Conservation (phyloP, 257 asterid genomes). For the Solanum habrochaites region DNA sequence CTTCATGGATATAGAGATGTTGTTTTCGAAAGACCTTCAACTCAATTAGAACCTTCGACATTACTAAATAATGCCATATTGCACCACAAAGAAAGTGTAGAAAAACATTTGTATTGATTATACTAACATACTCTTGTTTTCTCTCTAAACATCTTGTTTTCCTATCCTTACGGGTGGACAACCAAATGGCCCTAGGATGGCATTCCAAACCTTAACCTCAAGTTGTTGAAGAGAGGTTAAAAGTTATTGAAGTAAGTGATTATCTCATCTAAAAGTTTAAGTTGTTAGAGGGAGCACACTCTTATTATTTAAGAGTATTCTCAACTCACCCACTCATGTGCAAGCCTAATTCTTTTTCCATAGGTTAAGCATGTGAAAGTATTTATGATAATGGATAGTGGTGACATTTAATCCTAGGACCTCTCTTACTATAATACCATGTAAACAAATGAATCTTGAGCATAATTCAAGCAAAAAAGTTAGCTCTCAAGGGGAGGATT, state of each 20-base stretch:
- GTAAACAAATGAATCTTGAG: not conserved
- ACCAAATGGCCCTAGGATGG: not conserved
- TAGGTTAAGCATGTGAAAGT: not conserved
- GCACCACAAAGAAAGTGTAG: not conserved
- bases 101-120: not conserved
- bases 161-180: not conserved
- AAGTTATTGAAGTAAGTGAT: not conserved
- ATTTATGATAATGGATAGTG: not conserved
- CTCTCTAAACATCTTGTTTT: not conserved
- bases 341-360: not conserved
- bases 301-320: too few species aligned
- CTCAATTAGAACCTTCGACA: not conserved
- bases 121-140: not conserved
- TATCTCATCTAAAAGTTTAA: not conserved
- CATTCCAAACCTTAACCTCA: not conserved
- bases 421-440: not conserved
- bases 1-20: not conserved
- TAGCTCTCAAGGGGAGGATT: not conserved
- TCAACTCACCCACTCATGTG: not conserved
- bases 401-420: not conserved
- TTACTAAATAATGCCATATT: not conserved
- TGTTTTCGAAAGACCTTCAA: not conserved
- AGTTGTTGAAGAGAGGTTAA: not conserved
- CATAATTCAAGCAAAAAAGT: not conserved
- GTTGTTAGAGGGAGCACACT: not conserved